These are phyloP conservation scores for Warburgia ugandensis DNA, from an alignment of 164 flowering plant species.

Conservation along the genomic window DNA sequence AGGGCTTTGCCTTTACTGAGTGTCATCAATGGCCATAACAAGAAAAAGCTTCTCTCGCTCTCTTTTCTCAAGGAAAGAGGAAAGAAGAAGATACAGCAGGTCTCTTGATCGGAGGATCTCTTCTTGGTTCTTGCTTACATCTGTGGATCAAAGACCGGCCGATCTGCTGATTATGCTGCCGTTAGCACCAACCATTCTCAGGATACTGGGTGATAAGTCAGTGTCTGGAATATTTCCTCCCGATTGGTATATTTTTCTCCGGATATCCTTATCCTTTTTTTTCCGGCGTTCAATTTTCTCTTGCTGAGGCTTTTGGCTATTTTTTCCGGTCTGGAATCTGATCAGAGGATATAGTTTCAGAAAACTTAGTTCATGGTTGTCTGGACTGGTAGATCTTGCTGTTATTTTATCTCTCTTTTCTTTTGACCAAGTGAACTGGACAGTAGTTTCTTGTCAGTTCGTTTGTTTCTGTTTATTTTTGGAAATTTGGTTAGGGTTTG, in stretches of 20 bases:
- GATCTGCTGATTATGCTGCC: background rate
- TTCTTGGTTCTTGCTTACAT: background rate
- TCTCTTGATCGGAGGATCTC: background rate
- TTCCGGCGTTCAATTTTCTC: background rate
- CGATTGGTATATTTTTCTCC: conserved; percentile 7
- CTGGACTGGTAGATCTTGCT: background rate
- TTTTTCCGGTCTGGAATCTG: background rate
- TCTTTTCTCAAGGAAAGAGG: background rate
- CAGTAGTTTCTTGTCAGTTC: background rate
- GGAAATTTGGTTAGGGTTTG: too few relatives aligned
- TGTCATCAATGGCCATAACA: conserved; percentile 7
- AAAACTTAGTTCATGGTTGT: background rate
- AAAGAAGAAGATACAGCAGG: background rate
- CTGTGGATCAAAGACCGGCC: too few relatives aligned
- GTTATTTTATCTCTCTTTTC: background rate
- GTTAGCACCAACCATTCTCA: background rate
- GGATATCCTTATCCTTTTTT: background rate
- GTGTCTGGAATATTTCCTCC: background rate
- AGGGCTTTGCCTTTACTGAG: conserved; percentile 12
- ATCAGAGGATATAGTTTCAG: too few relatives aligned
- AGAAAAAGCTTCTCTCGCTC: conserved; percentile 1
- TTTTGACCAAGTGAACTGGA: background rate
- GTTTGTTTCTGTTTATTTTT: too few relatives aligned
- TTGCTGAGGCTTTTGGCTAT: background rate
- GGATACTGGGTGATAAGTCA: background rate